Evolutionary conservation across 1,139 yeast species (phyloP), one percentile per base, ranked within the genome.

Genomic region (Debaryomyces sp.): DNA sequence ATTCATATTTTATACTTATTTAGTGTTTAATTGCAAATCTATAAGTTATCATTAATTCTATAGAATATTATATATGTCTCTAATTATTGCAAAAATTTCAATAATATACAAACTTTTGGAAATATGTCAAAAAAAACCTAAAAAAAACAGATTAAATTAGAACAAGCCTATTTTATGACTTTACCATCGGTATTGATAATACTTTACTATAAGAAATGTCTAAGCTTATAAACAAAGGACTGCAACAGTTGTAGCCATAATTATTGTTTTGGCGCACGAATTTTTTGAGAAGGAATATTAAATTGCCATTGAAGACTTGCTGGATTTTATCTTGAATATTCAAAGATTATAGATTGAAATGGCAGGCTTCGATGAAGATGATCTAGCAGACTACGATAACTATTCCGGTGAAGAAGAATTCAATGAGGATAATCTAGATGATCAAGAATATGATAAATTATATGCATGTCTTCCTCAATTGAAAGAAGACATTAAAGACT

Each of bases 371-470:
- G 68, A 64, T 51, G 67, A 66, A 41, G 68, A 66, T 49, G 64
- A 60, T 38, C 36, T 58, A n/a, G 60, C 61, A 9, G 88, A 84
- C 57, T 73, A 82, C 57, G 87, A 87, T 12, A 49, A 49, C 34
- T 86, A 85, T 44, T 61, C 67, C 3, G 63, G 51, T 0, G 80
- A 58, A 8, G 77, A 69, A 27, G 70, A 59, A 39, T 75, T 75
- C 58, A 59, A 70, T 47, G 80, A 75, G 49, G 78, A 75, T 41
- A 52, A 61, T 13, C 63, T 88, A 44, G 58, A 63, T 23, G 81
- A 81, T 15, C 76, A 68, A 2, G 86, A 85, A 51, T 67, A 87
- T 57, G 75, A 77, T 38, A 71, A 68, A 54, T 65, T 82, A 48
- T 70, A 75, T 52, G 70, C 61, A 2, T 51, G 68, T 18, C 64